Percentiles rank a stretch among this genome's conserved stretches.
phyloP scores from a whole-genome alignment of 441 rosid species.

The Theobroma grandiflorum region DNA sequence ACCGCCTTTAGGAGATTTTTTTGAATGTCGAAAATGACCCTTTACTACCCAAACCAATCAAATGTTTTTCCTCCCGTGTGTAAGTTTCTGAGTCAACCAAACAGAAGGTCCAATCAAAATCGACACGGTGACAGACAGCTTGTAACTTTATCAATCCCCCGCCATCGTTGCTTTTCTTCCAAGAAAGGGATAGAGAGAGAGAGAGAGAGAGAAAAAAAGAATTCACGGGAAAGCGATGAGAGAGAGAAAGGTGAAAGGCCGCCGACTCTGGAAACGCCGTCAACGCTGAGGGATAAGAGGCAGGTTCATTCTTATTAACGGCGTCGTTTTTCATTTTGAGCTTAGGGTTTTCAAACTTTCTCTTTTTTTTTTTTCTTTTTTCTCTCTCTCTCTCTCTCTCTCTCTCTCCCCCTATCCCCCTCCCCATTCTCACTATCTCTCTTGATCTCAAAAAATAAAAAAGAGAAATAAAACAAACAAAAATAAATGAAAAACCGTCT shows the following conservation, averaged over 20 bases:
- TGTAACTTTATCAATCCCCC: neutral
- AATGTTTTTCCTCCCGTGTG: neutral
- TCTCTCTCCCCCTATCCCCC: neutral
- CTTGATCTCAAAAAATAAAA: conserved; percentile 6
- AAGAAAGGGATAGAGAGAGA: conserved; percentile 42
- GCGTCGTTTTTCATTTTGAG: conserved; percentile 47
- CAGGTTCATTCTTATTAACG: conserved; percentile 26
- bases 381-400: neutral
- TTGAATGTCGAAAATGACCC: neutral
- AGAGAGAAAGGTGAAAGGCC: conserved; percentile 20
- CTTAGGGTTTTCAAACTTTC: conserved; percentile 49
- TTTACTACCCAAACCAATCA: neutral
- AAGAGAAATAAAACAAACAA: neutral
- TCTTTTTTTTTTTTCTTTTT: neutral
- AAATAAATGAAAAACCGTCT: conserved; percentile 12
- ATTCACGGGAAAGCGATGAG: neutral
- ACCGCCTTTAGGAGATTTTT: neutral
- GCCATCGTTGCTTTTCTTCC: conserved; percentile 55
- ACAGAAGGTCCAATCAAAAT: neutral
- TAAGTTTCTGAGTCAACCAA: neutral
- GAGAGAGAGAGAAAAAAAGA: conserved; percentile 6
- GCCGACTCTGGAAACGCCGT: conserved; percentile 58
- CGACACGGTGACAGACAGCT: conserved; percentile 8
- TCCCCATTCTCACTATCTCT: neutral
- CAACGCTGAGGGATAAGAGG: conserved; percentile 23